Base-by-base conservation (phyloP, 176 grass and related monocot species). In the Ensete glaucum region DNA sequence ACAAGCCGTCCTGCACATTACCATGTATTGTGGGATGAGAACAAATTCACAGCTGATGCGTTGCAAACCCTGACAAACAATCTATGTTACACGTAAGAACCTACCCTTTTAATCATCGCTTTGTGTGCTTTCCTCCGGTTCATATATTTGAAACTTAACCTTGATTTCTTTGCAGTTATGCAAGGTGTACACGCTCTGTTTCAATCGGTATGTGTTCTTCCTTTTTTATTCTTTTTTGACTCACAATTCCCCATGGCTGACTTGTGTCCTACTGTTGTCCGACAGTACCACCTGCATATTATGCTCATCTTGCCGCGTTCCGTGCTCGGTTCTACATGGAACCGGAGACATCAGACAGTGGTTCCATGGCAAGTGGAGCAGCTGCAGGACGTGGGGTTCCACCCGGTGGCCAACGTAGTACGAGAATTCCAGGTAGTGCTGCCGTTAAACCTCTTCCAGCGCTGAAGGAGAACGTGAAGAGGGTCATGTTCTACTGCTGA, bases 1-100 rank as follows among this genome's bases (percentile, higher is more conserved):
- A 98, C 94, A 23, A 98, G 90, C 71, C 90, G 94, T 0, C 94
- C 94, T 73, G 90, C 94, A 69, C 94, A 98, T 81, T 98, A 98
- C 75, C 94, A 98, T 49, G 94, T 98, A 27, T 80, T 98, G 16
- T 98, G 94, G 90, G 94, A 98, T 67, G 94, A 98, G 71, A 98
- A 98, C 80, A 98, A 93, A 67, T 98, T 98, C 74, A 91, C 85
- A n/a, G 94, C 94, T 64, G 94, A 98, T 78, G 88, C 81, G 69
- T 76, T 98, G 63, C 94, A 98, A 73, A 82, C 85, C 49, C 82
- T 98, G 11, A 98, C 94, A 73, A 98, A 98, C 82, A 98, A 98
- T n/a, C 79, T 98, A 13, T 98, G 94, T 81, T 98, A 98, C 81
- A 98, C 94, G 90, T 98, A 91, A 92, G 20, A 59, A 77, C 1